These are phyloP conservation scores for Colletotrichum siamense DNA, from an alignment of 2,329 filamentous ascomycete genomes.

Conservation along the genomic window DNA sequence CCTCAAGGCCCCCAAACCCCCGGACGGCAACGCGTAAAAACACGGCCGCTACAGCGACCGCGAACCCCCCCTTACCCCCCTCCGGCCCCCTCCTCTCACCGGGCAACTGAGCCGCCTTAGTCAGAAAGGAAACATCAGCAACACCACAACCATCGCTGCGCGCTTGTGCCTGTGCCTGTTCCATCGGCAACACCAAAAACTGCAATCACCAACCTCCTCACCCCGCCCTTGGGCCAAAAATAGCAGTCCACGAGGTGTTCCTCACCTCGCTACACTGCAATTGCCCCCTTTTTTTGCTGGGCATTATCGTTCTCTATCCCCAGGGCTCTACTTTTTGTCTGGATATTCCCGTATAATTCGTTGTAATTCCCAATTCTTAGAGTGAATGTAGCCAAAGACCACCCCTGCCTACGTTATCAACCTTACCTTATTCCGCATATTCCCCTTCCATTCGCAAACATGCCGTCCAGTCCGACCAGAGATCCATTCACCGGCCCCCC, in stretches of 20 bases:
- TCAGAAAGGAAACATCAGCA: constrained; percentile 6
- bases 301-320: background rate
- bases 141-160: constrained; percentile 6
- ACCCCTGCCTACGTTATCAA: background rate
- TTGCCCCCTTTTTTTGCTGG: background rate
- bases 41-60: background rate
- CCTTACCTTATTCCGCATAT: background rate
- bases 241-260: constrained; percentile 17
- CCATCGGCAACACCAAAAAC: constrained; percentile 12
- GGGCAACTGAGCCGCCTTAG: constrained; percentile 15
- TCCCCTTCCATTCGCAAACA: background rate
- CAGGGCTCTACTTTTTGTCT: background rate
- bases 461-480: constrained; percentile 36
- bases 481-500: constrained; percentile 28
- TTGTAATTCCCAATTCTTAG: constrained; percentile 3
- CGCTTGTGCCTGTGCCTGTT: background rate
- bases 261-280: constrained; percentile 14
- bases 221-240: constrained; percentile 17
- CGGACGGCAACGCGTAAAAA: constrained; percentile 15
- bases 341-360: constrained; percentile 4
- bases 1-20: background rate
- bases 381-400: constrained; percentile 1
- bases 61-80: background rate
- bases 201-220: constrained; percentile 21
- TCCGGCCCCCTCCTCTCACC: background rate